These are phyloP conservation scores for Aschersonia sp. DNA, from an alignment of 2,329 filamentous ascomycete genomes.

Conservation along the genomic window DNA sequence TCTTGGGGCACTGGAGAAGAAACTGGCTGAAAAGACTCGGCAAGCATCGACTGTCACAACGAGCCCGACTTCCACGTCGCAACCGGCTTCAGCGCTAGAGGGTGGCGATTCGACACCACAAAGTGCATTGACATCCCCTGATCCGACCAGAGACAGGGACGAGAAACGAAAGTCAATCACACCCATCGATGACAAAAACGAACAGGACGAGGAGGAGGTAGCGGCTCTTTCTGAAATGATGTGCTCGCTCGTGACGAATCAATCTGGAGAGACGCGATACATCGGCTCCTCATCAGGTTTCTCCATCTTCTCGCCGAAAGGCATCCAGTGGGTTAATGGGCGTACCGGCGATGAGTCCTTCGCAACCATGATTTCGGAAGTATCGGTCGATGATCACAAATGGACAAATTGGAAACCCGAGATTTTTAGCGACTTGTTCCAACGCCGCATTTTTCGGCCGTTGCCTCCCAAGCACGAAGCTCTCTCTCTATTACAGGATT, in stretches of 20 bases:
- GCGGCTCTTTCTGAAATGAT: slow-evolving; percentile 94
- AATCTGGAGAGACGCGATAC: slow-evolving; percentile 86
- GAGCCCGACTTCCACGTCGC: slow-evolving; percentile 36
- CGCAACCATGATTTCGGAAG: slow-evolving; percentile 82
- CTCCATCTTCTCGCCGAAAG: slow-evolving; percentile 96
- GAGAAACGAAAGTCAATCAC: slow-evolving; percentile 21
- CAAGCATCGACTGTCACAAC: slow-evolving; percentile 30
- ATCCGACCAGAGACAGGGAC: slow-evolving; percentile 21
- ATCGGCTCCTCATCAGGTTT: slow-evolving; percentile 98
- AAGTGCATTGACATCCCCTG: slow-evolving; percentile 41
- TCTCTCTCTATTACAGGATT: slow-evolving; percentile 77
- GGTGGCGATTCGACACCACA: slow-evolving; percentile 31
- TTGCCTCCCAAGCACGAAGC: slow-evolving; percentile 80
- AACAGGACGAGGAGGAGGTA: slow-evolving; percentile 48
- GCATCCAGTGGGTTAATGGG: slow-evolving; percentile 95
- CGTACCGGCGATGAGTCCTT: slow-evolving; percentile 95
- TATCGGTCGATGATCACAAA: slow-evolving; percentile 86
- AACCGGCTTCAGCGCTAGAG: slow-evolving; percentile 27
- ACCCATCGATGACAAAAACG: slow-evolving; percentile 26
- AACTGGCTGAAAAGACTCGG: slow-evolving; percentile 44
- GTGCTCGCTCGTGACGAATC: slow-evolving; percentile 94
- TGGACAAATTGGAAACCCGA: slow-evolving; percentile 99
- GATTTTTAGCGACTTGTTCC: slow-evolving; percentile 85
- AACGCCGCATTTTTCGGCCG: slow-evolving; percentile 66
- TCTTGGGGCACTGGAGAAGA: slow-evolving; percentile 74